Percentiles rank a stretch among this genome's conserved stretches.
Evolutionary conservation across 495 filamentous ascomycete genomes (phyloP).

Genomic region (Tuber aestivum): DNA sequence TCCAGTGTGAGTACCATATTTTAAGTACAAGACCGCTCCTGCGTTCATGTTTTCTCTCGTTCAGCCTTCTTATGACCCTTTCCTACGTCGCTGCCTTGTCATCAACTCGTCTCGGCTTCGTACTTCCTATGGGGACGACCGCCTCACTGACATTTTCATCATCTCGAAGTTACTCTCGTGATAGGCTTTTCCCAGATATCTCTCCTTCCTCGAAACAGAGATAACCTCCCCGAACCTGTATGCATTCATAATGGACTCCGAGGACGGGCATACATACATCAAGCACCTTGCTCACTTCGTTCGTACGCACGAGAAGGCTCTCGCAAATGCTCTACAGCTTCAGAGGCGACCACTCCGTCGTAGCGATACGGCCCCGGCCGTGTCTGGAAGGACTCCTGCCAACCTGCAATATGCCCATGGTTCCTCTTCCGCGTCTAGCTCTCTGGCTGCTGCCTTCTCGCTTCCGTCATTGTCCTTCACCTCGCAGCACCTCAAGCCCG

Average conservation of each 20-base stretch:
- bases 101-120: slow-evolving; percentile 24
- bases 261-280: slow-evolving; percentile 85
- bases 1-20: slow-evolving; percentile 38
- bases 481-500: slow-evolving; percentile 75
- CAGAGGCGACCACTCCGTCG: slow-evolving; percentile 52
- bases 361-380: slow-evolving; percentile 52
- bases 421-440: slow-evolving; percentile 62
- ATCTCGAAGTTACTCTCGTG: slow-evolving; percentile 35
- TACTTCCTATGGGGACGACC: slow-evolving; percentile 33
- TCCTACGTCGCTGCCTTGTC: background rate
- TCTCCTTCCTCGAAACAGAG: slow-evolving; percentile 11
- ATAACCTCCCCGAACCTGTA: slow-evolving; percentile 24
- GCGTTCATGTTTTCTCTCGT: background rate
- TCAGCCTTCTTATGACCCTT: background rate
- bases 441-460: slow-evolving; percentile 75
- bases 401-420: slow-evolving; percentile 44
- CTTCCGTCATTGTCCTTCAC: slow-evolving; percentile 77
- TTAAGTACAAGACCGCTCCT: slow-evolving; percentile 25
- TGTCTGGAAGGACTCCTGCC: slow-evolving; percentile 50
- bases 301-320: slow-evolving; percentile 91
- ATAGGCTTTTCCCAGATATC: slow-evolving; percentile 29
- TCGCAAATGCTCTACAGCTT: slow-evolving; percentile 90
- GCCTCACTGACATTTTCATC: slow-evolving; percentile 36
- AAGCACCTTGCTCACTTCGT: slow-evolving; percentile 96
- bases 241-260: slow-evolving; percentile 59